phyloP scores from a whole-genome alignment of 257 asterid genomes.

The Eucommia ulmoides region DNA sequence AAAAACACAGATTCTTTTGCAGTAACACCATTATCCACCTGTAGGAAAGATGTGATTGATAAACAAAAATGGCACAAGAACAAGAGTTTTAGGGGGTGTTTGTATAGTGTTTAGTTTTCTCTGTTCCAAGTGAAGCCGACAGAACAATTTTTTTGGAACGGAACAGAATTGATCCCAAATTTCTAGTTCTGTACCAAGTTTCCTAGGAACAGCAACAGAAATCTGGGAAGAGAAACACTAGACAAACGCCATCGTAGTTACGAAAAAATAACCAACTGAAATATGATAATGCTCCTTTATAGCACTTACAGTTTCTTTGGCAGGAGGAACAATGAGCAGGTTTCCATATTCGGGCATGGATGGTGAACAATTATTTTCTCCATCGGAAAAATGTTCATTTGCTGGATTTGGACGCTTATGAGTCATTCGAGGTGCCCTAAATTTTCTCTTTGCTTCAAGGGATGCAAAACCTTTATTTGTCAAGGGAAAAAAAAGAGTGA shows the following conservation, averaged over 20 bases:
- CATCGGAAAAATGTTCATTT: constrained; percentile 20
- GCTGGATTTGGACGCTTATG: constrained; percentile 27
- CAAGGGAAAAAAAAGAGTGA: too few species aligned
- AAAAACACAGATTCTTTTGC: constrained; percentile 16
- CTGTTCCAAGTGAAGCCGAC: too few species aligned
- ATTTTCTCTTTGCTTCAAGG: constrained; percentile 75
- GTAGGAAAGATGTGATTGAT: constrained; percentile 4
- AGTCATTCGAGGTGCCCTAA: constrained; percentile 54
- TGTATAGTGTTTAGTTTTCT: too few species aligned
- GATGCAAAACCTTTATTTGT: constrained; percentile 70
- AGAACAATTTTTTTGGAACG: too few species aligned
- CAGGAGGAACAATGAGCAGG: constrained; percentile 4
- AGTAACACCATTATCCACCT: constrained; percentile 26
- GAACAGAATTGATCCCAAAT: too few species aligned
- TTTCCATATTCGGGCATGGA: constrained; percentile 10
- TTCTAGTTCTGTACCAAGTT: too few species aligned
- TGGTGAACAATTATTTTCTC: constrained; percentile 8
- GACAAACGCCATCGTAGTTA: too few species aligned
- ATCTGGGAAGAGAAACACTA: too few species aligned
- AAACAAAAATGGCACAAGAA: background rate
- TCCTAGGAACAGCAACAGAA: too few species aligned
- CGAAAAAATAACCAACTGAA: constrained; percentile 6
- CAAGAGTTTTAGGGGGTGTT: too few species aligned
- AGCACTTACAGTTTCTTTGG: constrained; percentile 8
- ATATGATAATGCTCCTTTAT: background rate